A percentile compares a stretch with the other conserved stretches of the same genome.
Conservation (phyloP, 345 rosid species). For the Trapa bicornis region DNA sequence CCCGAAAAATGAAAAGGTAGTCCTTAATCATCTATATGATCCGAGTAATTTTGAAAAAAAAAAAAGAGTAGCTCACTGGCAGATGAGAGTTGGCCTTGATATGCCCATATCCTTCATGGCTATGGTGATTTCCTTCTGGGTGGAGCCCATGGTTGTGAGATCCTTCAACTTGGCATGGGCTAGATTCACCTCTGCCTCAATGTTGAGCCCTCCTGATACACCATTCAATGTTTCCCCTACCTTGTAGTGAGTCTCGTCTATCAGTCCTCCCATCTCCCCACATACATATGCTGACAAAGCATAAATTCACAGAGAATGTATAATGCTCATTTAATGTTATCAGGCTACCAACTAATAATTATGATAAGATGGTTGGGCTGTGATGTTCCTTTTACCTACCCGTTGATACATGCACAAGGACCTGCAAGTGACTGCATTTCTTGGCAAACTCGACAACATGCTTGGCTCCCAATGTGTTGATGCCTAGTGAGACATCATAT, state of each 20-base stretch:
- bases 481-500: constrained; percentile 52
- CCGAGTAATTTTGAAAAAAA: neutral
- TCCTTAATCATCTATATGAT: too few species aligned
- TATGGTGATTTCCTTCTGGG: too few species aligned
- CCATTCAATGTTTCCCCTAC: constrained; percentile 58
- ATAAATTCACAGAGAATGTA: neutral
- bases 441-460: too few species aligned
- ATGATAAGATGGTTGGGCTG: too few species aligned
- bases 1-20: too few species aligned
- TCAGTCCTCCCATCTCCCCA: constrained; percentile 40
- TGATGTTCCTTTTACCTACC: constrained; percentile 20
- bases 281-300: too few species aligned
- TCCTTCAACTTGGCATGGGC: too few species aligned
- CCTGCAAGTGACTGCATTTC: too few species aligned
- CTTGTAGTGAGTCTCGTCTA: constrained; percentile 18
- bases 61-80: constrained; percentile 1
- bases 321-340: too few species aligned
- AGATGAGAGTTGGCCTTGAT: constrained; percentile 17
- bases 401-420: constrained; percentile 44
- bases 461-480: constrained; percentile 12
- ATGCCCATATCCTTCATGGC: constrained; percentile 2
- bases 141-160: too few species aligned
- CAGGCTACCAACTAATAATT: too few species aligned
- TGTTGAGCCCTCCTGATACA: constrained; percentile 8
- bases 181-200: too few species aligned